A percentile compares a stretch with the other conserved stretches of the same genome.
phyloP scores from a whole-genome alignment of 495 filamentous ascomycete species.

The Neurospora sp. region DNA sequence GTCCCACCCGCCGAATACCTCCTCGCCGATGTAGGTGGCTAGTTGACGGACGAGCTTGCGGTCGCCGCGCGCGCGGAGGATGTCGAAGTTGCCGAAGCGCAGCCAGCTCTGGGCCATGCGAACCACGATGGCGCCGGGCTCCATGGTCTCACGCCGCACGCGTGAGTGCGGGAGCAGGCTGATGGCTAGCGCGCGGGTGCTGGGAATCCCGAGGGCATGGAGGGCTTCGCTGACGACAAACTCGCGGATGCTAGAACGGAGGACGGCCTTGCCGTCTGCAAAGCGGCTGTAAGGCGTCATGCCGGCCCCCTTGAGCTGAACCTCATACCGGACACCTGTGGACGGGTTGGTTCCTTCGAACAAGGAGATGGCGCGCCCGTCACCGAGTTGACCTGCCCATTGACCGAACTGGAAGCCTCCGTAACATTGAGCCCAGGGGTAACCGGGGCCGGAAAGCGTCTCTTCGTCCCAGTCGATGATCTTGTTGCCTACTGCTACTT shows the following conservation, averaged over 20 bases:
- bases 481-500: constrained; percentile 69
- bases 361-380: constrained; percentile 86
- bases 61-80: constrained; percentile 73
- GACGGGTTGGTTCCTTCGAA: constrained; percentile 78
- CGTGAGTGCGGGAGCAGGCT: constrained; percentile 60
- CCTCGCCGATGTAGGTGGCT: constrained; percentile 71
- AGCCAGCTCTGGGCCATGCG: constrained; percentile 90
- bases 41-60: constrained; percentile 59
- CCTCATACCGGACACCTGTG: constrained; percentile 66
- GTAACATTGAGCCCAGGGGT: constrained; percentile 98
- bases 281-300: constrained; percentile 91
- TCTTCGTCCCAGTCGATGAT: constrained; percentile 50
- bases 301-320: constrained; percentile 91
- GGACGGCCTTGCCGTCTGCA: constrained; percentile 92
- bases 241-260: constrained; percentile 85
- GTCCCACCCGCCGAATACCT: constrained; percentile 79
- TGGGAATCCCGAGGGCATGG: constrained; percentile 74
- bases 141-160: constrained; percentile 71
- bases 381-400: constrained; percentile 94
- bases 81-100: constrained; percentile 87
- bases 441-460: constrained; percentile 57
- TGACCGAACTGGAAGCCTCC: constrained; percentile 78
- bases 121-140: constrained; percentile 87
- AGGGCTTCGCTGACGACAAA: constrained; percentile 83
- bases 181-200: constrained; percentile 75